Evolutionary conservation across 345 rosid genomes (phyloP).

Genomic region (Arabis alpina): DNA sequence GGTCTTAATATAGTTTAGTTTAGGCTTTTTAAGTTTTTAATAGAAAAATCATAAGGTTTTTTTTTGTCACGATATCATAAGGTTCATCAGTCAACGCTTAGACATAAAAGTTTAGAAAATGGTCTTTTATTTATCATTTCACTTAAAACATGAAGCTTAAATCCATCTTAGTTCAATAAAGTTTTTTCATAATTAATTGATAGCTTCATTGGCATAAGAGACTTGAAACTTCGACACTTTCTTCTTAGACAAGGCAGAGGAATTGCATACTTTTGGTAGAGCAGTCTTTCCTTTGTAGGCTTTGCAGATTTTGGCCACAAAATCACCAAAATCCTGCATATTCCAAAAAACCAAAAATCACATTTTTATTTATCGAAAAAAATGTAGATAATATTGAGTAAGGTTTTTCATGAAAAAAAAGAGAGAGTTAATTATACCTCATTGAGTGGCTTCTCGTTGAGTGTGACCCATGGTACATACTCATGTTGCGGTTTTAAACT

Average conservation of each 20-base stretch:
- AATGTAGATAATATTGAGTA: not conserved
- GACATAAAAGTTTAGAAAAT: no score
- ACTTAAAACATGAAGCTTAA: not conserved
- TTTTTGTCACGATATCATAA: no score
- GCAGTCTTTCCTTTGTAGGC: slow-evolving; percentile 30
- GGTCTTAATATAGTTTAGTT: no score
- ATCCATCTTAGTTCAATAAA: not conserved
- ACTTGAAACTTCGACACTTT: slow-evolving; percentile 21
- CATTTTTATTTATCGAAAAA: not conserved
- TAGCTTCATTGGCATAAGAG: slow-evolving; percentile 24
- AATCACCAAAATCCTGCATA: not conserved
- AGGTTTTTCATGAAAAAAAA: not conserved
- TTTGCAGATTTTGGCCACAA: slow-evolving; percentile 24
- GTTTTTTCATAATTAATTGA: not conserved
- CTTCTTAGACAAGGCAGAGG: not conserved
- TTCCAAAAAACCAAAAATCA: not conserved
- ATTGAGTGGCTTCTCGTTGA: slow-evolving; percentile 27
- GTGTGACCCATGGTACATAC: slow-evolving; percentile 44
- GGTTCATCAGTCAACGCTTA: no score
- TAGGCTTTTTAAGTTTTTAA: no score
- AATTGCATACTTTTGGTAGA: slow-evolving; percentile 24
- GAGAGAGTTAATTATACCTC: not conserved
- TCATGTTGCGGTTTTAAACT: slow-evolving; percentile 27
- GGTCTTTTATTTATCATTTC: not conserved
- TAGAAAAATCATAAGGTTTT: no score